Base-by-base conservation (phyloP, 495 filamentous ascomycete genomes). In the Cladorrhinum samala region DNA sequence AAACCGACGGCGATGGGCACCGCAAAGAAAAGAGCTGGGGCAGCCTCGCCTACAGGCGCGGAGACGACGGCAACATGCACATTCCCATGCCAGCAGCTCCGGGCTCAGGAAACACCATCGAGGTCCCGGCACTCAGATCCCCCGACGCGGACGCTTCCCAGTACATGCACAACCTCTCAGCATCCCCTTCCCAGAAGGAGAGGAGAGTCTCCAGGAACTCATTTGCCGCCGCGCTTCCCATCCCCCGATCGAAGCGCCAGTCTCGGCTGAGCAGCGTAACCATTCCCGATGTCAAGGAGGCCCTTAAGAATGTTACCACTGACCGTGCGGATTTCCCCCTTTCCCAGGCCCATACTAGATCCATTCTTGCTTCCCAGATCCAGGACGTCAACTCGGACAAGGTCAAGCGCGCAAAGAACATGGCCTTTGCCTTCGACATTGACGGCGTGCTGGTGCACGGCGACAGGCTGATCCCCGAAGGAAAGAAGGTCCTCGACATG, bases 181-280 rank as follows among this genome's bases (percentile, higher is more conserved):
- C 83, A 24, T 67, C 77, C 2, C 86, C 85, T 6, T 89, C 86
- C 2, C 77, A 79, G 67, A 81, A 78, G 66, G 80, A 84, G 50
- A 74, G 86, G 33, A 73, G 86, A 44, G 73, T 81, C 19, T 89
- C 87, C 30, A 79, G 86, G 54, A 91, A 89, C 78, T 90, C 86
- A 11, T 89, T 91, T 60, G 87, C 86, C 45, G 76, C 84, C 37
- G 81, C 84, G 14, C 80, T 91, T 9, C 87, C 86, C 37, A 91
- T 91, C 53, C 87, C 86, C 25, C 72, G 81, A 46, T 83, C 85
- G 21, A 87, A 87, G 63, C 76, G 85, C 43, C 77, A 78, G 53
- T 87, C 84, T 2, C 79, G 85, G 3, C 75, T 88, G 36, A 83
- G 79, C 30, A 81, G 79, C 43, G 68, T 72, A 53, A 67, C 70